Percentiles rank a stretch among this genome's conserved stretches.
Conservation (phyloP, 78 protist genomes). For the Dictyostelium capitatum region DNA sequence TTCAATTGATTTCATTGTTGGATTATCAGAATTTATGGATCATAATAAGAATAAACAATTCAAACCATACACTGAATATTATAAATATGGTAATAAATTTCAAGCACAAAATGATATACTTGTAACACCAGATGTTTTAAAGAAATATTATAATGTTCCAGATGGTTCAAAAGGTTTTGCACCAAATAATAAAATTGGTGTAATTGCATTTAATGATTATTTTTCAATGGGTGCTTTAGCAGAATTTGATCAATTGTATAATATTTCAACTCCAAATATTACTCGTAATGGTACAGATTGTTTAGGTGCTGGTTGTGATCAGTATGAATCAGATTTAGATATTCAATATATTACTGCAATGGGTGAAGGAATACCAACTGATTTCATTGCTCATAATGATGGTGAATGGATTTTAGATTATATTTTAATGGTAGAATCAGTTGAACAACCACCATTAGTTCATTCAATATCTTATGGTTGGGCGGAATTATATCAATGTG, state of each 20-base stretch:
- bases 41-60: not conserved
- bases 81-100: not conserved
- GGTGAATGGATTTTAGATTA: constrained; percentile 79
- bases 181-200: not conserved
- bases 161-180: not conserved
- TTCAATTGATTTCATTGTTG: constrained; percentile 75
- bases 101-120: not conserved
- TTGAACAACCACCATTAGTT: constrained; percentile 41
- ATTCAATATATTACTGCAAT: constrained; percentile 67
- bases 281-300: constrained; percentile 52
- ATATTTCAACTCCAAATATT: not conserved
- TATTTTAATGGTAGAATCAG: not conserved
- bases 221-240: constrained; percentile 70
- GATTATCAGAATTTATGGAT: constrained; percentile 70
- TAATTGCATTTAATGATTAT: constrained; percentile 71
- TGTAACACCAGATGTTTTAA: constrained; percentile 50
- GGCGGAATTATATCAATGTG: constrained; percentile 75
- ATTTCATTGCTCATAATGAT: constrained; percentile 40
- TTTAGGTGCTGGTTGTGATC: constrained; percentile 51
- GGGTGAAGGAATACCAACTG: constrained; percentile 38
- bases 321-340: constrained; percentile 71
- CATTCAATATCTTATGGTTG: constrained; percentile 76
- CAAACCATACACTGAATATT: too few species aligned
- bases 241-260: constrained; percentile 13
- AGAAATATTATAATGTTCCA: constrained; percentile 62